These are phyloP conservation scores for Saccharata proteae DNA, from an alignment of 2,329 filamentous ascomycete genomes.

Conservation along the genomic window DNA sequence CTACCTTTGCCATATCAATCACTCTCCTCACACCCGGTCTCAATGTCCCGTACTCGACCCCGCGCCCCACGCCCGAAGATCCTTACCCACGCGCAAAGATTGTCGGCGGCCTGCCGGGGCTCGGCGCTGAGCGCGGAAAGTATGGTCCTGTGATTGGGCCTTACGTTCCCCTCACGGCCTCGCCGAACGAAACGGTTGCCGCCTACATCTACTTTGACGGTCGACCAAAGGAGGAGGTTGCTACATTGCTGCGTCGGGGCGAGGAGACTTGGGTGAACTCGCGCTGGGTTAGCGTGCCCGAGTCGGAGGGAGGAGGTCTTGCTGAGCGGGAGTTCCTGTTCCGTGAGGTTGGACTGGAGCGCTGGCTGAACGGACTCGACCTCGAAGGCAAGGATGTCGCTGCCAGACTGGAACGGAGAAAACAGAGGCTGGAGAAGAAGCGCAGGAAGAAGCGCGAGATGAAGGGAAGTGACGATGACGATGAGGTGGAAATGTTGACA, in stretches of 20 bases:
- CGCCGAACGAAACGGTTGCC: conserved; percentile 91
- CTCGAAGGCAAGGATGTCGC: conserved; percentile 86
- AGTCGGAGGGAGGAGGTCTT: conserved; percentile 81
- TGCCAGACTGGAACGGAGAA: conserved; percentile 57
- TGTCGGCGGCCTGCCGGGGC: conserved; percentile 58
- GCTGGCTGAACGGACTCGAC: conserved; percentile 93
- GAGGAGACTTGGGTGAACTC: conserved; percentile 99
- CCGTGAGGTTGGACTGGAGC: conserved; percentile 87
- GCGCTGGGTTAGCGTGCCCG: conserved; percentile 88
- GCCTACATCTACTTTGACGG: conserved; percentile 99
- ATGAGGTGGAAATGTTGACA: conserved; percentile 13
- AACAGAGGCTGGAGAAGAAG: conserved; percentile 67
- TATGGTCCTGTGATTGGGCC: conserved; percentile 54
- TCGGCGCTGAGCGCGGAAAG: conserved; percentile 38
- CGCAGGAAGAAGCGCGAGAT: conserved; percentile 61
- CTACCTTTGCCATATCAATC: conserved; percentile 96
- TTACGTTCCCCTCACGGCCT: conserved; percentile 85
- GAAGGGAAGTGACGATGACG: conserved; percentile 36
- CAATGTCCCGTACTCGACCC: conserved; percentile 83
- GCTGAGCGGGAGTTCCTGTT: conserved; percentile 96
- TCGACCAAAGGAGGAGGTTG: conserved; percentile 88
- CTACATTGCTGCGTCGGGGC: conserved; percentile 77
- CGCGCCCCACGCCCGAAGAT: conserved; percentile 63
- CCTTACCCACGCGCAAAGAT: conserved; percentile 72
- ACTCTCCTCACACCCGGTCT: conserved; percentile 82